phyloP scores from a whole-genome alignment of 805 yeast species.

The Millerago galiae region DNA sequence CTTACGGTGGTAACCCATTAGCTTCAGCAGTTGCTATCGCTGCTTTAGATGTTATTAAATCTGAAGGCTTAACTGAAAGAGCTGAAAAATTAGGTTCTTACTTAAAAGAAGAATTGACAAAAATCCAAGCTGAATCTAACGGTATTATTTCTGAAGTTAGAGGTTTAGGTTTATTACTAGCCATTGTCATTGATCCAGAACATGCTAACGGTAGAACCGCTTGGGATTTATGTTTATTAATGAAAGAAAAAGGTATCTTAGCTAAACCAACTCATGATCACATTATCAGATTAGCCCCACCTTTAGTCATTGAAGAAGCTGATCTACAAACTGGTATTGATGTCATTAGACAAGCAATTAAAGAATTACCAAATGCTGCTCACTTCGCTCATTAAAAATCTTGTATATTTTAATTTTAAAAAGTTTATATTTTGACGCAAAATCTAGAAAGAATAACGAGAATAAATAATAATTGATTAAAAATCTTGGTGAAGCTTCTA shows the following conservation, averaged over 20 bases:
- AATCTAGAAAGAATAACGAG: too few species aligned
- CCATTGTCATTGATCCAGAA: conserved; percentile 81
- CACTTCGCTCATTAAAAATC: conserved; percentile 11
- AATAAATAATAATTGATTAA: too few species aligned
- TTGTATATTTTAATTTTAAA: too few species aligned
- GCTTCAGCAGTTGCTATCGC: conserved; percentile 92
- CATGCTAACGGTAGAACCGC: conserved; percentile 88
- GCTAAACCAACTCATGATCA: conserved; percentile 97
- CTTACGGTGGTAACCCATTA: conserved; percentile 96
- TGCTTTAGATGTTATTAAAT: conserved; percentile 83
- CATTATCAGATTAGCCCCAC: conserved; percentile 94
- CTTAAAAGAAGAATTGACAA: conserved; percentile 52
- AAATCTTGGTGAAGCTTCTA: too few species aligned
- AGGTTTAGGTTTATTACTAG: conserved; percentile 73
- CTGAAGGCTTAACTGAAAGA: conserved; percentile 79
- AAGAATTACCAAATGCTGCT: conserved; percentile 46
- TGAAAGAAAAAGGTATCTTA: conserved; percentile 83
- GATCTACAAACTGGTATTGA: conserved; percentile 80
- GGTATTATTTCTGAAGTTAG: conserved; percentile 59
- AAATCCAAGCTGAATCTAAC: conserved; percentile 43
- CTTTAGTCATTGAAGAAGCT: conserved; percentile 82
- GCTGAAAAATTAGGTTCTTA: conserved; percentile 64
- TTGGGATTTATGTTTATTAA: conserved; percentile 88
- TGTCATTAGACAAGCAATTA: conserved; percentile 56
- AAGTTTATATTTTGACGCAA: too few species aligned